Base-by-base conservation (phyloP, 2,329 filamentous ascomycete species). In the Alternaria sp. region DNA sequence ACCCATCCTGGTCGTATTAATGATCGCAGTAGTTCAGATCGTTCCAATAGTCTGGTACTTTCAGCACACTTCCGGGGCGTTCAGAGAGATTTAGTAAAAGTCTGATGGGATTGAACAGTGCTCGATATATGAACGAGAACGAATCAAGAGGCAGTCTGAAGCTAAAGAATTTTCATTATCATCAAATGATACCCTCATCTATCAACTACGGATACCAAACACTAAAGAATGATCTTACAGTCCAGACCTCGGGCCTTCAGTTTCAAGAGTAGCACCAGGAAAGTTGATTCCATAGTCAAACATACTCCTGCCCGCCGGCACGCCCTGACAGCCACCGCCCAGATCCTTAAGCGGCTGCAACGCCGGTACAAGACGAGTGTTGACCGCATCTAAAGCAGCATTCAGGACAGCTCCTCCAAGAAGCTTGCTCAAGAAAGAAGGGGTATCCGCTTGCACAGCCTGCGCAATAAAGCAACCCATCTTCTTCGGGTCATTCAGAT, bases 61-160 rank as follows among this genome's bases (percentile, higher is more conserved):
- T 8, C 34, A n/a, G 16, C 0, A 7, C 7, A n/a, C 6, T 7
- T n/a, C 16, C 34, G 16, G 0, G 0, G 0, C 0, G 14, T 16
- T n/a, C 34, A 38, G 0, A 18, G 16, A n/a, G 16, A 18, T 38
- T 8, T 8, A 38, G 1, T 7, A n/a, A 0, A 3, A n/a, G 2
- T 38, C n/a, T 5, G 6, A 38, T 38, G 34, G 16, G n/a, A 38
- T 38, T 1, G 34, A n/a, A 16, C 16, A 38, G 34, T 38, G 34
- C 34, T 38, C 14, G 34, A 38, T 16, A 5, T 38, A 38, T 36
- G 4, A 38, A 36, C 14, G 0, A 2, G 16, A n/a, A 7, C 16
- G 34, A n/a, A 7, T 38, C 1, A 38, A n/a, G 34, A n/a, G 8
- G 16, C 0, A 0, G 16, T 38, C 3, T n/a, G 34, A 38, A n/a